phyloP scores from a whole-genome alignment of 805 yeast genomes.

The Candida cerambycidarum region DNA sequence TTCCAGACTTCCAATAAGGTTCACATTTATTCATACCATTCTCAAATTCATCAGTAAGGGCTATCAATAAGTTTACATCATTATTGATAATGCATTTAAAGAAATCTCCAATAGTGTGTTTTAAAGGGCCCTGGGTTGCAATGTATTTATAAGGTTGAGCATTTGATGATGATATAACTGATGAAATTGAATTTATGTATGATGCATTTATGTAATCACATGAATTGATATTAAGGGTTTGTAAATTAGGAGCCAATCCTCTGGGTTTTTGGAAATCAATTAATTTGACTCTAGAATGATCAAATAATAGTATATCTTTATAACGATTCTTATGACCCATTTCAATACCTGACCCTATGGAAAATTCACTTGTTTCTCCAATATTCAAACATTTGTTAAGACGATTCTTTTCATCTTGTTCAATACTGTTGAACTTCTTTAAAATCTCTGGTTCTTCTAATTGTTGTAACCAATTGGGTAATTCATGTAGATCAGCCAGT shows the following conservation, averaged over 20 bases:
- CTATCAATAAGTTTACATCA: constrained; percentile 62
- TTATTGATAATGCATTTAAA: constrained; percentile 76
- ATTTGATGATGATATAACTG: not conserved
- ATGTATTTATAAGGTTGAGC: constrained; percentile 37
- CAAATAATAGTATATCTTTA: constrained; percentile 85
- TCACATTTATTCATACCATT: constrained; percentile 76
- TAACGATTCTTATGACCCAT: constrained; percentile 80
- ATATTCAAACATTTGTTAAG: constrained; percentile 44
- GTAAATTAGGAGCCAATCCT: not conserved
- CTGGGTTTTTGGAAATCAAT: constrained; percentile 13
- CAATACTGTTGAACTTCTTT: constrained; percentile 58
- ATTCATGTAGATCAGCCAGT: not conserved
- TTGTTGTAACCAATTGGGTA: constrained; percentile 34
- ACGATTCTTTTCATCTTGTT: constrained; percentile 67
- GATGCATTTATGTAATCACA: constrained; percentile 86
- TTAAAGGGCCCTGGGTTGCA: constrained; percentile 89
- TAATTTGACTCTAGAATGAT: constrained; percentile 76
- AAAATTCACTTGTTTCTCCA: constrained; percentile 28
- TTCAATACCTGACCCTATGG: constrained; percentile 75
- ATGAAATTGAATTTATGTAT: constrained; percentile 39
- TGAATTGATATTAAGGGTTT: not conserved
- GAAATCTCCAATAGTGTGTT: constrained; percentile 74
- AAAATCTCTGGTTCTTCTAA: constrained; percentile 6
- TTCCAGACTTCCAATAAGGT: constrained; percentile 72
- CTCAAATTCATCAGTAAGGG: constrained; percentile 75